These are phyloP conservation scores for Zasmidium angulare DNA, from an alignment of 2,329 filamentous ascomycete genomes.

Conservation along the genomic window DNA sequence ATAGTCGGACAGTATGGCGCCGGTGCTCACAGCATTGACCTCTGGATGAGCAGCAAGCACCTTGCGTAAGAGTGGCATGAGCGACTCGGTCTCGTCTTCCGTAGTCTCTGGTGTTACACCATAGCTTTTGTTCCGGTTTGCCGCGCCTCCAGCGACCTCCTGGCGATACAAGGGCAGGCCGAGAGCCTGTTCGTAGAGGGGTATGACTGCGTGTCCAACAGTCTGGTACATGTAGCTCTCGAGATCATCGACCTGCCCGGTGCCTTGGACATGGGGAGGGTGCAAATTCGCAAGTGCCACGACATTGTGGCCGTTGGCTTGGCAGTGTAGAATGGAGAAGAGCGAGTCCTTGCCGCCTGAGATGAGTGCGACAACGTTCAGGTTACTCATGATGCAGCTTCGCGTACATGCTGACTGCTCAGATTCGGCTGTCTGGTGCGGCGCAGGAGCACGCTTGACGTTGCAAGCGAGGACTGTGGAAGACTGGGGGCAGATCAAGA, in stretches of 20 bases:
- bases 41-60: conserved; percentile 71
- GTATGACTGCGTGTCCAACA: conserved; percentile 82
- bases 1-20: conserved; percentile 92
- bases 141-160: conserved; percentile 69
- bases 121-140: conserved; percentile 74
- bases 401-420: not conserved
- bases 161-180: conserved; percentile 80
- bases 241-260: conserved; percentile 59
- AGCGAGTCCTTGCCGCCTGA: conserved; percentile 98
- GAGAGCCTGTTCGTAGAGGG: conserved; percentile 77
- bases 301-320: conserved; percentile 78
- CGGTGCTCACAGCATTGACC: conserved; percentile 83
- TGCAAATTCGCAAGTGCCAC: conserved; percentile 88
- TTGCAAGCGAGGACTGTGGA: not conserved
- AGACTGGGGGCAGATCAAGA: not conserved
- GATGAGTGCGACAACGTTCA: conserved; percentile 84
- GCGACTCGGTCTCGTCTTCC: conserved; percentile 82
- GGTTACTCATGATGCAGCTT: conserved; percentile 26
- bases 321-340: conserved; percentile 87
- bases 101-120: conserved; percentile 28
- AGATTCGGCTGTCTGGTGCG: not conserved
- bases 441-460: too few relatives aligned
- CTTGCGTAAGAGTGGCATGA: conserved; percentile 70
- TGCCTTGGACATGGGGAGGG: conserved; percentile 46
- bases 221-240: conserved; percentile 99